Base-by-base conservation (phyloP, 768 basidiomycete species). In the Vishniacozyma victoriae region DNA sequence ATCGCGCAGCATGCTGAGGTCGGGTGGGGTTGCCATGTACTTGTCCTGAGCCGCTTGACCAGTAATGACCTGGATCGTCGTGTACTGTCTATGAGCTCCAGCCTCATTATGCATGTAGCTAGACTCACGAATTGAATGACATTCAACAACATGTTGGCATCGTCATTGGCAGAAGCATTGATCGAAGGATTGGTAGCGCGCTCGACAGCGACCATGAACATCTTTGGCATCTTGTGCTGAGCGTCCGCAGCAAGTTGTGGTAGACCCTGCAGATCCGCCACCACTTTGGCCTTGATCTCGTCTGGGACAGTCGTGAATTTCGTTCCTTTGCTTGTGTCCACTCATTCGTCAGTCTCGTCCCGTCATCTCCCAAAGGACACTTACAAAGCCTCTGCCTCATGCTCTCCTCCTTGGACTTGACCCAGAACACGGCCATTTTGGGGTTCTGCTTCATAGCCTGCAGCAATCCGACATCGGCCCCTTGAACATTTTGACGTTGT, bases 311-410 rank as follows among this genome's bases (percentile, higher is more conserved):
- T 9, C 9, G 9, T 9, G 29, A 33, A 9, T n/a, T n/a, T 33
- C 29, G n/a, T 9, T 33, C 29, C n/a, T n/a, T n/a, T 9, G 29
- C 29, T 33, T 33, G 29, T 33, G 29, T n/a, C 9, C 29, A 33
- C 29, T 33, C 9, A 9, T 33, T 9, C 29, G 29, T 9, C 5
- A 7, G 9, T 18, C 18, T 4, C 20, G 39, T 2, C 3, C 24
- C 16, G 15, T 22, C 27, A 29, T 15, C 1, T 4, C 19, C 41
- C 15, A 12, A 13, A n/a, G 11, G 3, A 24, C 5, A 54, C 57
- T 55, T 18, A 59, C 57, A 44, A 27, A 58, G 54, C 37, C 48
- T 54, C 12, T n/a, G 3, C 20, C 26, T 42, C 38, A 46, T 44
- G 9, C 18, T 12, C 18, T 55, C 53, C 39, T 59, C 57, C 31